Evolutionary conservation across 495 filamentous ascomycete species (phyloP), one percentile per base, ranked within the genome.

Genomic region (Penicillium pulvis): DNA sequence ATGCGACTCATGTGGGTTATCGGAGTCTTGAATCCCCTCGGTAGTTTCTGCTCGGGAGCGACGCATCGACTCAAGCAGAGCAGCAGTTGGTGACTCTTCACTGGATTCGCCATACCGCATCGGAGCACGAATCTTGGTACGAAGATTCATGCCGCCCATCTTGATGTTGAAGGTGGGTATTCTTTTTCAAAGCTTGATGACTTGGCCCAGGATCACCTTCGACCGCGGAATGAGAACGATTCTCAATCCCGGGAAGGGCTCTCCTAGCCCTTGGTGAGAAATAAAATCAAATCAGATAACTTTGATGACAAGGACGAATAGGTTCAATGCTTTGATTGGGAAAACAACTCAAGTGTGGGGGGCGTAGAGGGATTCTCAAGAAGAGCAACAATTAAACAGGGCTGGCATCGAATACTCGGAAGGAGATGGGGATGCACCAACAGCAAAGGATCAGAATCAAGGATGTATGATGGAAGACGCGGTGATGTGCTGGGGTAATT

Each of bases 101-200:
- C 51, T 53, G 5, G 17, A 23, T 31, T 62, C 46, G 17, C 53
- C 63, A 47, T 61, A 67, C 20, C 66, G 60, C 28, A 35, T 36
- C 11, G 64, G 66, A 16, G 57, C 60, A 9, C 59, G 64, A 36
- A 69, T 62, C 17, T 33, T 60, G 20, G 53, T 45, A 26, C 66
- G 67, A 2, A 72, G 66, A 10, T 54, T 65, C 62, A 67, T 69
- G 16, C 45, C 53, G 46, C 39, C 49, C 53, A 49, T 65, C 46
- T 30, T 61, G 52, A 24, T 20, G 12, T 23, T 1, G 35, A 9
- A 16, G 50, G 50, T 35, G 3, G 28, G 0, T 28, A 3, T 11
- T 5, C 16, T 24, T 47, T 26, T 23, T 36, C 33, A 36, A 14
- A 10, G 9, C 10, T 26, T 47, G 26, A 24, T 12, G 12, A 47